These are phyloP conservation scores for Candida mattraensis DNA, from an alignment of 805 yeast genomes.

Conservation along the genomic window DNA sequence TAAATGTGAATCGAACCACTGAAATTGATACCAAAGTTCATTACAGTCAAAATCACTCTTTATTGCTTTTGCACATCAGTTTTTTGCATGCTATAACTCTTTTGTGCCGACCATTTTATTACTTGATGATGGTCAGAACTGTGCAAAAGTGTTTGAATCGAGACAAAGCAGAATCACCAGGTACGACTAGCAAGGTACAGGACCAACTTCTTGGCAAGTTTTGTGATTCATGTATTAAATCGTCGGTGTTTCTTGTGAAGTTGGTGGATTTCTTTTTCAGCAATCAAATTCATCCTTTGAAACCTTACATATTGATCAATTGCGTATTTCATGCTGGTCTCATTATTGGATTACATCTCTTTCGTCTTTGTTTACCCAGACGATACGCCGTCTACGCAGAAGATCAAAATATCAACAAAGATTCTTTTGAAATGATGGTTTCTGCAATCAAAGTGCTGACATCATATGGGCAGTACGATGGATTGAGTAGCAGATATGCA, in stretches of 20 bases:
- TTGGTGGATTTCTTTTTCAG: slow-evolving; percentile 31
- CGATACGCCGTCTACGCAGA: slow-evolving; percentile 11
- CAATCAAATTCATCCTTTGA: slow-evolving; percentile 35
- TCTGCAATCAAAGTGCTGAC: slow-evolving; percentile 14
- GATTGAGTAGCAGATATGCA: slow-evolving; percentile 14
- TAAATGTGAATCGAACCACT: slow-evolving; percentile 29
- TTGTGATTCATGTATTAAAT: slow-evolving; percentile 38
- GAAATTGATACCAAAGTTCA: slow-evolving; percentile 16
- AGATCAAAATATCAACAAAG: slow-evolving; percentile 14
- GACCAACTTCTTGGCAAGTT: slow-evolving; percentile 26
- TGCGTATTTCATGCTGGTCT: slow-evolving; percentile 39
- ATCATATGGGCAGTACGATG: slow-evolving; percentile 15
- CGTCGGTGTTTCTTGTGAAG: slow-evolving; percentile 37
- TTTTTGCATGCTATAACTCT: slow-evolving; percentile 39
- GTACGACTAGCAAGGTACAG: too few relatives aligned
- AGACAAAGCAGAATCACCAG: too few relatives aligned
- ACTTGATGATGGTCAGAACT: slow-evolving; percentile 29
- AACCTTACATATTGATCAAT: slow-evolving; percentile 35
- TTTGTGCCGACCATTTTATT: slow-evolving; percentile 43
- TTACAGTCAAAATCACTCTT: slow-evolving; percentile 23
- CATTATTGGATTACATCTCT: slow-evolving; percentile 34
- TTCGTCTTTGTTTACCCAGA: slow-evolving; percentile 19
- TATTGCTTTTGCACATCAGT: slow-evolving; percentile 36
- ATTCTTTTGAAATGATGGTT: slow-evolving; percentile 15
- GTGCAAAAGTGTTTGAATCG: slow-evolving; percentile 19